These are phyloP conservation scores for Mycena haematopus DNA, from an alignment of 768 basidiomycete species.

Conservation along the genomic window DNA sequence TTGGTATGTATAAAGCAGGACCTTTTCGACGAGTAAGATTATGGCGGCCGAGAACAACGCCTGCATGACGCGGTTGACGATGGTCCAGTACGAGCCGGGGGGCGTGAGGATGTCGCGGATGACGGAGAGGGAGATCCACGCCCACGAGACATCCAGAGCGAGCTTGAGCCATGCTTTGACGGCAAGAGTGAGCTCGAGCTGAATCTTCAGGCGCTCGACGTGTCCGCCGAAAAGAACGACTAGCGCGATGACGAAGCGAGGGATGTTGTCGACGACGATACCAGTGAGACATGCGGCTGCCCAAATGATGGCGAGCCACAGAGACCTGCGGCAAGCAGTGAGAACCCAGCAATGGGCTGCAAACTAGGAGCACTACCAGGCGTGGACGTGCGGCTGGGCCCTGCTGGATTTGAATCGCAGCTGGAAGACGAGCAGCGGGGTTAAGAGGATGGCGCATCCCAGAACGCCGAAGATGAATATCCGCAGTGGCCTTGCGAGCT, in stretches of 20 bases:
- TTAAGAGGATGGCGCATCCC: slow-evolving; percentile 68
- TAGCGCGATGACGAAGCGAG: slow-evolving; percentile 59
- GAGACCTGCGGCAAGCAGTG: slow-evolving; percentile 50
- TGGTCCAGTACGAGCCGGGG: slow-evolving; percentile 68
- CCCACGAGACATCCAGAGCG: slow-evolving; percentile 68
- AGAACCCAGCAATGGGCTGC: slow-evolving; percentile 36
- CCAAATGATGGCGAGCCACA: slow-evolving; percentile 77
- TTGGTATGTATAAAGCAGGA: neutral
- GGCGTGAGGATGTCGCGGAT: slow-evolving; percentile 65
- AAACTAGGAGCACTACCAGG: slow-evolving; percentile 37
- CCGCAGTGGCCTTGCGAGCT: slow-evolving; percentile 63
- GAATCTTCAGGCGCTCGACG: slow-evolving; percentile 67
- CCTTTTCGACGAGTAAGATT: slow-evolving; percentile 51
- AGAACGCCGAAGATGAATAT: slow-evolving; percentile 64
- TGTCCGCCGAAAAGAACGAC: slow-evolving; percentile 63
- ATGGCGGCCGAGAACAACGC: slow-evolving; percentile 56
- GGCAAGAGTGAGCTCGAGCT: slow-evolving; percentile 74
- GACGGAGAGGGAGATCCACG: slow-evolving; percentile 76
- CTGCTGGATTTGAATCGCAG: slow-evolving; percentile 59
- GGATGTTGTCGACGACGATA: slow-evolving; percentile 68
- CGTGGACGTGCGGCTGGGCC: slow-evolving; percentile 61
- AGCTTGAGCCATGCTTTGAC: slow-evolving; percentile 78
- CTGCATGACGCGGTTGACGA: slow-evolving; percentile 76
- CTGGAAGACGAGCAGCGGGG: slow-evolving; percentile 73
- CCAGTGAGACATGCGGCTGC: slow-evolving; percentile 65